Base-by-base conservation (phyloP, 352 stramenopile species). In the Phytophthora crassamura region DNA sequence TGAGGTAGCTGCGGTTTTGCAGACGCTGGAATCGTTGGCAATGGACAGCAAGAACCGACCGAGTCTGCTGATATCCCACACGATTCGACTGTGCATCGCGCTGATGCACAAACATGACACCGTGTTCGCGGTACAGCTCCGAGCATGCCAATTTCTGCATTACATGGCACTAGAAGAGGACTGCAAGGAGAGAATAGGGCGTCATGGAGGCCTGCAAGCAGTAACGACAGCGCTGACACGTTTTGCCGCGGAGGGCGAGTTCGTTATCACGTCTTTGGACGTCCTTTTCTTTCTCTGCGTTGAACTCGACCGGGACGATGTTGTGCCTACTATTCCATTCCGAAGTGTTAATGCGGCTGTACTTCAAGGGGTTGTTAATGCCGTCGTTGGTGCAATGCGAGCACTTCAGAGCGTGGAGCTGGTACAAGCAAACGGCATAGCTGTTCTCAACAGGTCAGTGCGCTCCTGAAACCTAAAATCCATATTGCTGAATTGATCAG, bases 101-200 rank as follows among this genome's bases (percentile, higher is more conserved):
- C 46, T 76, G 7, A 86, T 92, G 78, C 45, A 69, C 9, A 54
- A 39, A 0, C 72, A 86, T 8, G 25, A 45, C 0, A 63, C 18
- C 0, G 70, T 80, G 5, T 53, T 75, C 15, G 41, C 55, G 0
- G 64, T 91, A 5, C 82, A 90, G 45, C 40, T 84, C 1, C 74
- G 65, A 47, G 75, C 78, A 6, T 90, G 80, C 59, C 85, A 87
- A 43, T 88, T 94, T 30, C 65, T 94, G 2, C 83, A 88, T 63
- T 74, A 80, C 34, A 88, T 94, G 76, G 67, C 69, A 7, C 79
- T 86, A 25, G 85, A 92, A 41, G 76, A 90, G 12, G 59, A 74
- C 9, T 69, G 72, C 25, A 92, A 85, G 54, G 58, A 79, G 11
- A 57, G 59, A 2, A 79, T 92, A n/a, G 30, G 68, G n/a, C 45